Percentiles rank a stretch among this genome's conserved stretches.
Conservation (phyloP, 2,329 filamentous ascomycete genomes). For the Pleomassaria siparia region DNA sequence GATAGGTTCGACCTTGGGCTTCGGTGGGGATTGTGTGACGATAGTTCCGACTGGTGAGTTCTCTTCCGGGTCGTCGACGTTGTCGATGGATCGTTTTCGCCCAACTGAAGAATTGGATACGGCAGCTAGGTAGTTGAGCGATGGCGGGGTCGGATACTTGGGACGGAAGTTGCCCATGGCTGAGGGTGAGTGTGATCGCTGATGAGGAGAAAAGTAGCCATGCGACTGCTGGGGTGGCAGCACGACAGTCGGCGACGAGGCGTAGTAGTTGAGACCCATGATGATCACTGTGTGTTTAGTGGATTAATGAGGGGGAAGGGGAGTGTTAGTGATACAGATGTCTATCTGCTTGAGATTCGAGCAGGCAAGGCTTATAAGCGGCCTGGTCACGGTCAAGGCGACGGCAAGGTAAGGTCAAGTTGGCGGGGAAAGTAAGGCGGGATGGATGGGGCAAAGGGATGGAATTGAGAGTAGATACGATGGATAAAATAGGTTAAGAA, state of each 20-base stretch:
- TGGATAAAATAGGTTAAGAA: slow-evolving; percentile 15
- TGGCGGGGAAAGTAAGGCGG: slow-evolving; percentile 21
- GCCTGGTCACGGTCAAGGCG: slow-evolving; percentile 25
- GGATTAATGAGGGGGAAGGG: slow-evolving; percentile 29
- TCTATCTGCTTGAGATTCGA: slow-evolving; percentile 28
- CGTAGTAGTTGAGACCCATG: slow-evolving; percentile 50
- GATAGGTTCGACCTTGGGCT: slow-evolving; percentile 65
- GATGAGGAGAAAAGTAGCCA: slow-evolving; percentile 38
- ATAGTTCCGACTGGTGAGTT: slow-evolving; percentile 53
- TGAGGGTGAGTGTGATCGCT: slow-evolving; percentile 36
- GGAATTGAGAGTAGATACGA: slow-evolving; percentile 12
- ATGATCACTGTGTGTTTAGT: slow-evolving; percentile 47
- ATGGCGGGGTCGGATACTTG: slow-evolving; percentile 45
- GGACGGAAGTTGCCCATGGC: slow-evolving; percentile 36
- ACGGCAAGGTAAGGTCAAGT: slow-evolving; percentile 24
- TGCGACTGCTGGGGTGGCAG: slow-evolving; percentile 46
- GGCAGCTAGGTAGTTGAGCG: slow-evolving; percentile 47
- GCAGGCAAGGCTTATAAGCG: slow-evolving; percentile 32
- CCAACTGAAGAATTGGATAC: slow-evolving; percentile 54
- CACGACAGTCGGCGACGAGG: slow-evolving; percentile 51
- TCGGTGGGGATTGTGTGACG: slow-evolving; percentile 49
- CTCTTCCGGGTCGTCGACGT: slow-evolving; percentile 72
- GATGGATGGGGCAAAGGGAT: slow-evolving; percentile 14
- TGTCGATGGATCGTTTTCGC: slow-evolving; percentile 75
- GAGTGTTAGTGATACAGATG: slow-evolving; percentile 36